These are phyloP conservation scores for Trichosporon sp. DNA, from an alignment of 1,284 basidiomycete species.

Conservation along the genomic window DNA sequence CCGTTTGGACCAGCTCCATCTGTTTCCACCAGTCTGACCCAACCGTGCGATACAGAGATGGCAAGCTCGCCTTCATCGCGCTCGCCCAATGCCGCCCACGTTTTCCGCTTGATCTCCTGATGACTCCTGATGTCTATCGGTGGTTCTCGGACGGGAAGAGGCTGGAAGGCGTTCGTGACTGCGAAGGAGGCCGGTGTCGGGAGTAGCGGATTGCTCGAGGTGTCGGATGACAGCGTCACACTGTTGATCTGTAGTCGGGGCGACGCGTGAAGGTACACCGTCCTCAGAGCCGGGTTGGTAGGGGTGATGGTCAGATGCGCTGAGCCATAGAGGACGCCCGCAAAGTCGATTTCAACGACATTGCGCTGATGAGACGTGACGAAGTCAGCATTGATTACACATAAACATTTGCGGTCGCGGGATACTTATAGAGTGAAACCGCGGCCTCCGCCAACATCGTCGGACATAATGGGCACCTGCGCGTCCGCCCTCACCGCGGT, in stretches of 20 bases:
- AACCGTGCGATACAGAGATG: constrained; percentile 80
- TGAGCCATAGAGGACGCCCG: constrained; percentile 37
- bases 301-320: constrained; percentile 44
- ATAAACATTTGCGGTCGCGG: not conserved
- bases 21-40: constrained; percentile 50
- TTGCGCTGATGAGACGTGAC: constrained; percentile 42
- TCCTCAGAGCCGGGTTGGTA: constrained; percentile 36
- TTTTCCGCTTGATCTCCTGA: constrained; percentile 85
- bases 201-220: constrained; percentile 30
- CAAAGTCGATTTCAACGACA: constrained; percentile 44
- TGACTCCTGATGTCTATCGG: constrained; percentile 76
- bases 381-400: constrained; percentile 8
- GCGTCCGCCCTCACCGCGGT: constrained; percentile 2
- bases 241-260: constrained; percentile 37
- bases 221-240: constrained; percentile 42
- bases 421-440: constrained; percentile 23
- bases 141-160: constrained; percentile 31
- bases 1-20: constrained; percentile 18
- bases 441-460: constrained; percentile 18
- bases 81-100: constrained; percentile 84
- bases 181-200: constrained; percentile 68
- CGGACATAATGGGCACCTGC: constrained; percentile 18
- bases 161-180: constrained; percentile 56
- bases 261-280: constrained; percentile 44
- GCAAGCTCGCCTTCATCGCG: constrained; percentile 90